Percentiles rank a stretch among this genome's conserved stretches.
phyloP scores from a whole-genome alignment of 768 basidiomycete species.

The Pisolithus sp. region DNA sequence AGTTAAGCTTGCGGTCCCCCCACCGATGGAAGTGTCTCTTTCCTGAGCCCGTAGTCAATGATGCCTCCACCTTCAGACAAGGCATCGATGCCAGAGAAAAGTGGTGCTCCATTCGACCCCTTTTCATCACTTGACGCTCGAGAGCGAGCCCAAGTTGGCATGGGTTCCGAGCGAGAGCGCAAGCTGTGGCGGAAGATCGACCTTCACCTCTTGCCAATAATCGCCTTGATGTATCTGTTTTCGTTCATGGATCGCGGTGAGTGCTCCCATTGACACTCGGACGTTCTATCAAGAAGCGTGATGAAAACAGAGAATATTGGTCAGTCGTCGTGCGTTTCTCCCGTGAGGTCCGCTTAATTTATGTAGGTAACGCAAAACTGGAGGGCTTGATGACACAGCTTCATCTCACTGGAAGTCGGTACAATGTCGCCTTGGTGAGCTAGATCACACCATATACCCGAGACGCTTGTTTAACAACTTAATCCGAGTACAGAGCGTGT shows the following conservation, averaged over 20 bases:
- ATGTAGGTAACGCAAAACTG: conserved; percentile 53
- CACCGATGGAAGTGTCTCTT: background rate
- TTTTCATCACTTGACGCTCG: background rate
- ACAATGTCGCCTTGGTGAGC: conserved; percentile 59
- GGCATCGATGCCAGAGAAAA: background rate
- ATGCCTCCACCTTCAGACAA: background rate
- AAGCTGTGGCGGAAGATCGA: conserved; percentile 54
- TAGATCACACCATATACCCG: background rate
- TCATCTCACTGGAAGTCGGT: conserved; percentile 49
- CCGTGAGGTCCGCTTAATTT: background rate
- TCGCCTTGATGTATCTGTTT: conserved; percentile 52
- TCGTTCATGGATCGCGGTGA: conserved; percentile 57
- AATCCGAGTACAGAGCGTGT: conserved; percentile 47
- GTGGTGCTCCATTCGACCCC: background rate
- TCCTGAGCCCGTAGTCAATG: background rate
- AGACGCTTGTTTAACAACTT: background rate
- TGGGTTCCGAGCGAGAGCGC: conserved; percentile 37
- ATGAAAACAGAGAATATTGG: conserved; percentile 40
- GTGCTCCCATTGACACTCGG: conserved; percentile 2
- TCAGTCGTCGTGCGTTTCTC: conserved; percentile 14
- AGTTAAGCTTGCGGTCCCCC: background rate
- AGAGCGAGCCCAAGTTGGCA: background rate
- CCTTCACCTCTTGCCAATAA: conserved; percentile 46
- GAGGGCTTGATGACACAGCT: conserved; percentile 46
- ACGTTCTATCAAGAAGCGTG: conserved; percentile 30